phyloP scores from a whole-genome alignment of 2,329 filamentous ascomycete species.

The Nannizziopsis barbatae region DNA sequence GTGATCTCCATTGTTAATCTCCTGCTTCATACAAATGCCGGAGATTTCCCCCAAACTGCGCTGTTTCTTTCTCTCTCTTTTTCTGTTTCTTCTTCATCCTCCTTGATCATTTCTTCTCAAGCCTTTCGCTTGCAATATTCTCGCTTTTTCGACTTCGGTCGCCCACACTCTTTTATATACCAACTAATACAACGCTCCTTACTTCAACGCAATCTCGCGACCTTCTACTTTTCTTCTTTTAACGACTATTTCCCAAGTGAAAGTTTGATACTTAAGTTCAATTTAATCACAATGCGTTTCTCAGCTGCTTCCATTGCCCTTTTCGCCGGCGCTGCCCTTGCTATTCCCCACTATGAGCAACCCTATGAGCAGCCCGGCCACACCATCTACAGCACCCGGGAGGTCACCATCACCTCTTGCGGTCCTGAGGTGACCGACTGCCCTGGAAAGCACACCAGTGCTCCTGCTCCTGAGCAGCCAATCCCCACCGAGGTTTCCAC shows the following conservation, averaged over 20 bases:
- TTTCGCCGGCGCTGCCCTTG: slow-evolving; percentile 33
- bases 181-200: slow-evolving; percentile 26
- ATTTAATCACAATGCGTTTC: slow-evolving; percentile 35
- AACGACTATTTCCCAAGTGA: not conserved
- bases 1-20: slow-evolving; percentile 17
- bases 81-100: slow-evolving; percentile 22
- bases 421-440: slow-evolving; percentile 52
- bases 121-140: slow-evolving; percentile 23
- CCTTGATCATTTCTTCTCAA: slow-evolving; percentile 20
- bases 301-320: slow-evolving; percentile 31
- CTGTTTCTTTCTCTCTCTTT: slow-evolving; percentile 19
- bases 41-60: slow-evolving; percentile 9
- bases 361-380: slow-evolving; percentile 15
- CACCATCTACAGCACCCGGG: slow-evolving; percentile 48
- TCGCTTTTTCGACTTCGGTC: slow-evolving; percentile 34
- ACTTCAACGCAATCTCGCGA: not conserved
- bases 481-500: slow-evolving; percentile 30
- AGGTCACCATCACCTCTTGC: slow-evolving; percentile 54
- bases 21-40: slow-evolving; percentile 17
- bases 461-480: slow-evolving; percentile 15
- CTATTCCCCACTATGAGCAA: slow-evolving; percentile 23
- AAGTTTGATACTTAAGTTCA: slow-evolving; percentile 6
- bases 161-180: slow-evolving; percentile 31
- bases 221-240: not conserved
- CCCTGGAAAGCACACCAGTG: slow-evolving; percentile 23